Base-by-base conservation (phyloP, 805 yeast species). In the Sporopachydermia quercuum region DNA sequence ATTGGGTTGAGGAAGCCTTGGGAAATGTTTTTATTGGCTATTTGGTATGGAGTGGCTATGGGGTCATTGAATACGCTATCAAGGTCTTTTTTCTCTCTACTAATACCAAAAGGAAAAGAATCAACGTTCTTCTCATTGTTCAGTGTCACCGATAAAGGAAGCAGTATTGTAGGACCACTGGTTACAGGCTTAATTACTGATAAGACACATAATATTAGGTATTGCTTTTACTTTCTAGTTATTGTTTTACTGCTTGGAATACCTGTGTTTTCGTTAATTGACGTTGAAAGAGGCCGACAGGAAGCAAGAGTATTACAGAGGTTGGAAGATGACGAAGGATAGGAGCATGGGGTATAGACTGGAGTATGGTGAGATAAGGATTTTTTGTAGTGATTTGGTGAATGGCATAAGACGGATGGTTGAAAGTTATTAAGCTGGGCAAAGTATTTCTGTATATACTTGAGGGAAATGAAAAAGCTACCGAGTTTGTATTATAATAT, bases 111-210 rank as follows among this genome's bases (percentile, higher is more conserved):
- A 37, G 91, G 91, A 4, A 74, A 71, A 48, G 93, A 82, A 51
- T 73, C 79, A 3, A 73, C 78, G 4, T 81, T 80, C 51, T 81
- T 82, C 57, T 78, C 89, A 11, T 60, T 81, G 35, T 82, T 76
- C 55, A 71, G 82, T 34, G 74, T 81, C 34, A 82, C 93, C 1
- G 91, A 81, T 55, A 81, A 82, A 51, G 89, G 91, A 2, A 76
- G 84, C 3, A 75, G 84, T 0, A 71, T 81, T 3, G 46, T 81
- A 18, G 91, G 93, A 0, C 91, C 93, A 0, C 57, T 76, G 3
- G 48, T 80, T 15, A 73, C 81, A n/a, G 91, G 86, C 0, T 42
- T 80, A 43, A 69, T 82, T 38, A 76, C 82, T 3, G 86, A 82
- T 56, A 60, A 59, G 42, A 78, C 85, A 0, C 89, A 81, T 52